Base-by-base conservation (phyloP, 2,329 filamentous ascomycete species). In the Penicillium sp. region DNA sequence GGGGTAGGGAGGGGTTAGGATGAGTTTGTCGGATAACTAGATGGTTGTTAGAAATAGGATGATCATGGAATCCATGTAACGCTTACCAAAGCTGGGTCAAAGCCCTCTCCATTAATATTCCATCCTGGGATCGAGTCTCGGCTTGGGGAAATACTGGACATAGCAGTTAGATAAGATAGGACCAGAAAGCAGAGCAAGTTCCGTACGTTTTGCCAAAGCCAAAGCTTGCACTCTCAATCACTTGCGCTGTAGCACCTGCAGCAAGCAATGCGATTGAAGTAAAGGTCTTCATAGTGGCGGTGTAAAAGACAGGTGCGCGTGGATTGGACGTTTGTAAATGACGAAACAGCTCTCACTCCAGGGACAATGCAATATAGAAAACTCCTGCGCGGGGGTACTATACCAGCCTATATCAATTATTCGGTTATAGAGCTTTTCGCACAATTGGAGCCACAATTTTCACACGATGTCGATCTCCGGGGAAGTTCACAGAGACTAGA, bases 1-100 rank as follows among this genome's bases (percentile, higher is more conserved):
- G 6, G 92, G 92, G 49, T 87, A 88, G 14, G 92, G 88, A 11
- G 95, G 93, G 1, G 95, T 99, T 56, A 99, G 85, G 72, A 99
- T 90, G 58, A 98, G 72, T 73, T 93, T 92, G 81, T 98, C 93
- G 64, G 92, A 96, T 58, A 97, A 85, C 77, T 79, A 59, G 16
- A 16, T 49, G 5, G 26, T 45, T 51, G 54, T 73, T 49, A 70
- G 62, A 37, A 54, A 31, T n/a, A 11, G 1, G 1, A 16, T 29
- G 1, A 16, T 3, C 31, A 25, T 16, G 4, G 7, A 31, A 29
- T 6, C 0, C 0, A 16, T 13, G 27, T 26, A 8, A 4, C 13
- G 68, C 74, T 63, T 64, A 80, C 77, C 62, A 88, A 71, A 62
- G 84, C 80, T 53, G 85, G 82, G 13, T 77, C 71, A 69, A 84